Evolutionary conservation across 257 asterid species (phyloP).

Genomic region (Solanum okadae): DNA sequence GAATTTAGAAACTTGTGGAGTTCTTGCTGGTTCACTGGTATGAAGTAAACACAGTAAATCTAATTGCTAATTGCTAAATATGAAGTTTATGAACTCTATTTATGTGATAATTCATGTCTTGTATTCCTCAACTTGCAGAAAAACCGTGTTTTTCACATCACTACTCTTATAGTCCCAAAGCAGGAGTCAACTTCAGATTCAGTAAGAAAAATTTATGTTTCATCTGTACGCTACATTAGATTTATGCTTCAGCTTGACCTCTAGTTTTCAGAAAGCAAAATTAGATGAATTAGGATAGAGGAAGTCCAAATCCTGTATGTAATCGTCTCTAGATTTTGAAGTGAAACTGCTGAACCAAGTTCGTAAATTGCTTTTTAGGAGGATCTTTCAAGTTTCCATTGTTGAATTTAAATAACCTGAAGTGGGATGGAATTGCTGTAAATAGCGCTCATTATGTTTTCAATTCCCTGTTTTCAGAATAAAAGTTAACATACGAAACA

Average conservation of each 20-base stretch:
- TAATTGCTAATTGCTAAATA: neutral
- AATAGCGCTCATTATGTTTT: neutral
- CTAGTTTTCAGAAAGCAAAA: neutral
- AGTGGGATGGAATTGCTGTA: neutral
- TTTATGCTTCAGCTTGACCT: slow-evolving; percentile 4
- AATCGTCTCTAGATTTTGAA: neutral
- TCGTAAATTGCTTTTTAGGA: neutral
- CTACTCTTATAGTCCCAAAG: slow-evolving; percentile 86
- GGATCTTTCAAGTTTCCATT: neutral
- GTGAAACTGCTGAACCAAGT: neutral
- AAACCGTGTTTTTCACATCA: slow-evolving; percentile 72
- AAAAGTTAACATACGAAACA: neutral
- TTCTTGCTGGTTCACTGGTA: slow-evolving; percentile 97
- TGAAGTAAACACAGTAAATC: slow-evolving; percentile 10
- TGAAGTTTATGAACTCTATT: neutral
- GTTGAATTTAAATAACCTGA: neutral
- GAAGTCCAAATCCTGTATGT: neutral
- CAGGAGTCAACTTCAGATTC: slow-evolving; percentile 97
- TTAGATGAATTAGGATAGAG: neutral
- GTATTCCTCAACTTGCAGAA: slow-evolving; percentile 46
- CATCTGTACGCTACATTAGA: neutral
- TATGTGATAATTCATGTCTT: slow-evolving; percentile 5
- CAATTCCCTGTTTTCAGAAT: neutral
- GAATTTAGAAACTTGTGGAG: slow-evolving; percentile 89
- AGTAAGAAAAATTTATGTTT: slow-evolving; percentile 27